These are phyloP conservation scores for Phytophthora crassamura DNA, from an alignment of 352 stramenopile species.

Conservation along the genomic window DNA sequence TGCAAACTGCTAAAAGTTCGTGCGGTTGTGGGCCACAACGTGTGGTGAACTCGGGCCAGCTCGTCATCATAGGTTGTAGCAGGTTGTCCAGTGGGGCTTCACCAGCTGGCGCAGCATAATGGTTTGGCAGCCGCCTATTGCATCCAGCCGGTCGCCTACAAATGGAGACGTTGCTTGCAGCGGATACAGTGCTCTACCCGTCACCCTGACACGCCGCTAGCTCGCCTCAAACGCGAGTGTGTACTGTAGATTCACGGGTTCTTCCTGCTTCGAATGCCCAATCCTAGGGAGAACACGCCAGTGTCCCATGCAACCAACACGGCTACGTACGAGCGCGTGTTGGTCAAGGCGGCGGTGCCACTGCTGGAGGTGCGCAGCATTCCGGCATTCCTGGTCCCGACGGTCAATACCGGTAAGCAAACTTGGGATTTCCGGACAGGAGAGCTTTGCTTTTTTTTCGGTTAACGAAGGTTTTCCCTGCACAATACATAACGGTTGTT, in stretches of 20 bases:
- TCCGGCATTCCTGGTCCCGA: not conserved
- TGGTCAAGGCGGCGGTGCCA: not conserved
- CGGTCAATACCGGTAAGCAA: too few species aligned
- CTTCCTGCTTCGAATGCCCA: constrained; percentile 22
- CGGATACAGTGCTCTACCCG: too few species aligned
- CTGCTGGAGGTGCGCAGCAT: not conserved
- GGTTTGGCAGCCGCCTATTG: not conserved
- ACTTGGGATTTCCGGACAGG: too few species aligned
- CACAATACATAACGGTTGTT: too few species aligned
- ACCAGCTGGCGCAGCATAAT: not conserved
- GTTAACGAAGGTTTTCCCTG: too few species aligned
- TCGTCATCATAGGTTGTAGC: constrained; percentile 6
- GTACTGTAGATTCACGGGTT: not conserved
- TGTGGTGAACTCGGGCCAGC: not conserved
- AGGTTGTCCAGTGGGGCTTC: not conserved
- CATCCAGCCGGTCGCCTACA: too few species aligned
- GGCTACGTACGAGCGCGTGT: constrained; percentile 22
- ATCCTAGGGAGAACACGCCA: constrained; percentile 24
- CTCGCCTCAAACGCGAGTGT: not conserved
- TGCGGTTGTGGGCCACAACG: constrained; percentile 14
- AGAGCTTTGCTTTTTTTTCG: too few species aligned
- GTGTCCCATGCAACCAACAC: constrained; percentile 30
- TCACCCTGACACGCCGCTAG: too few species aligned
- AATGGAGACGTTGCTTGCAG: too few species aligned
- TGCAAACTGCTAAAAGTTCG: constrained; percentile 12